Evolutionary conservation across 306 rosid species (phyloP).

Genomic region (Fragaria iinumae): DNA sequence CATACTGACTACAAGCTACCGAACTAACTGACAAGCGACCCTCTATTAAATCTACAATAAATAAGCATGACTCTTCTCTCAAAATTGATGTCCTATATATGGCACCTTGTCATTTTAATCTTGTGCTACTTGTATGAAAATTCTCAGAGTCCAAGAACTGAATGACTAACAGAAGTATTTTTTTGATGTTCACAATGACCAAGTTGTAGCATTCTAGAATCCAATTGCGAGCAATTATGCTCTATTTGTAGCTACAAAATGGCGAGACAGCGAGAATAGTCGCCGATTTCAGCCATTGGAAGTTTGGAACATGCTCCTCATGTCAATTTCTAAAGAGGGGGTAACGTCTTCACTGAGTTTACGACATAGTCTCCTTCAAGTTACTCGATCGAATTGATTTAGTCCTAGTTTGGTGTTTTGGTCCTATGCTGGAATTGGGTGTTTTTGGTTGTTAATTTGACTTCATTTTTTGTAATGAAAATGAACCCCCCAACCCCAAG

Average conservation of each 20-base stretch:
- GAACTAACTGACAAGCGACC: too few relatives aligned
- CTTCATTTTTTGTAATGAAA: neutral
- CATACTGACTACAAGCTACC: too few relatives aligned
- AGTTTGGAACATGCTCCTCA: neutral
- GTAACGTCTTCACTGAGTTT: neutral
- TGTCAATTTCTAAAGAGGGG: neutral
- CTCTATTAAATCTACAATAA: too few relatives aligned
- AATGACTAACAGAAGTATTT: neutral
- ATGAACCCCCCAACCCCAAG: neutral
- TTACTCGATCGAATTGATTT: neutral
- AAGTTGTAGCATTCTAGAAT: neutral
- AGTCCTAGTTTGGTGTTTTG: neutral
- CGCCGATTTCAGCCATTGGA: neutral
- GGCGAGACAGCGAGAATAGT: neutral
- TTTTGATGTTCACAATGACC: neutral
- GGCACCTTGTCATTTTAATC: too few relatives aligned
- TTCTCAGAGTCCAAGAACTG: too few relatives aligned
- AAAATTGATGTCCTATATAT: too few relatives aligned
- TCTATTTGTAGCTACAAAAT: neutral
- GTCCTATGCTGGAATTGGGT: neutral
- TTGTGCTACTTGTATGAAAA: too few relatives aligned
- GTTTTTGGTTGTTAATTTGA: neutral
- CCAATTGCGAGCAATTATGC: neutral
- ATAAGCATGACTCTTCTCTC: too few relatives aligned
- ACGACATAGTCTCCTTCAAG: neutral